phyloP scores from a whole-genome alignment of 352 stramenopile genomes.

The Phytophthora boehmeriae region DNA sequence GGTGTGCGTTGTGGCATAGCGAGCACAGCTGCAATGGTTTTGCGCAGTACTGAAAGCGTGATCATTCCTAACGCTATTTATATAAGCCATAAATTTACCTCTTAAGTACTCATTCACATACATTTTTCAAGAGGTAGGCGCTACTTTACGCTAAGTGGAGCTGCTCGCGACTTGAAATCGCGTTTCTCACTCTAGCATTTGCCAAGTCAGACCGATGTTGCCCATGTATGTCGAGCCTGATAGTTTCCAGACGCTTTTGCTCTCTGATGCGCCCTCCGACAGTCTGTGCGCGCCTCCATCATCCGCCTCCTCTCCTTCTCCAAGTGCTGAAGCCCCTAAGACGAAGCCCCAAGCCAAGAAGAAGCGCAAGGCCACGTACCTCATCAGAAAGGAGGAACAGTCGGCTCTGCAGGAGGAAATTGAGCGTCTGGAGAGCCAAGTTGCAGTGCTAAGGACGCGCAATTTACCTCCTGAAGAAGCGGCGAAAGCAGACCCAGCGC shows the following conservation, averaged over 20 bases:
- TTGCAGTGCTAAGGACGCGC: slow-evolving; percentile 35
- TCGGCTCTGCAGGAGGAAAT: slow-evolving; percentile 32
- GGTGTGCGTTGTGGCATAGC: no score
- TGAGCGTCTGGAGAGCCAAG: slow-evolving; percentile 37
- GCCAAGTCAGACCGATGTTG: no score
- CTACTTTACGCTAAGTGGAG: no score
- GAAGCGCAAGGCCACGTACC: slow-evolving; percentile 39
- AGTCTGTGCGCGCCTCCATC: not conserved
- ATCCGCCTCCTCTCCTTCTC: not conserved
- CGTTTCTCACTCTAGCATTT: no score
- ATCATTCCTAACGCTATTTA: no score
- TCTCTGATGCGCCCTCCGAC: not conserved
- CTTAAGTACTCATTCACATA: no score
- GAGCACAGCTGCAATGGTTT: no score
- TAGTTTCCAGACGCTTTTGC: not conserved
- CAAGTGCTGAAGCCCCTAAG: not conserved
- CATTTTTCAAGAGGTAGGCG: no score
- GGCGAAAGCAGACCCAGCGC: slow-evolving; percentile 22
- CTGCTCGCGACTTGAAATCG: no score
- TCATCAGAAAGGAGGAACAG: slow-evolving; percentile 49
- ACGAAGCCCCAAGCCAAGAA: slow-evolving; percentile 24
- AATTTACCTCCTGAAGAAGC: slow-evolving; percentile 22
- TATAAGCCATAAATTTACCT: no score
- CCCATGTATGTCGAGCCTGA: not conserved
- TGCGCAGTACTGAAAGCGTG: no score